Percentiles rank a stretch among this genome's conserved stretches.
These are phyloP conservation scores for Vanrija sp. DNA, from an alignment of 1,284 basidiomycete genomes.

Conservation along the genomic window DNA sequence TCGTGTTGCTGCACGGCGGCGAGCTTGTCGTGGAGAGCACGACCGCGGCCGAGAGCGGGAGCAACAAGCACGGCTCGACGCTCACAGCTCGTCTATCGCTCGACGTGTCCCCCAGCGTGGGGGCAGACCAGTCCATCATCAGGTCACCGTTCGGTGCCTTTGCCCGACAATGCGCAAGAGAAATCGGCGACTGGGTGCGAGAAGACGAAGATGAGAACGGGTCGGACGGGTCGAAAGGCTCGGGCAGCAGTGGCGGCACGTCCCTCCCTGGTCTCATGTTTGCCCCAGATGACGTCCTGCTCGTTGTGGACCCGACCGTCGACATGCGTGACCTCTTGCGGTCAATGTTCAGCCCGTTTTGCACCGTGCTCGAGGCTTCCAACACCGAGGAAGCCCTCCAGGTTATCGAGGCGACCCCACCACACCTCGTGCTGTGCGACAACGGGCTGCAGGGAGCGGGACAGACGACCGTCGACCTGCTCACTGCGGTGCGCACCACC, in stretches of 20 bases:
- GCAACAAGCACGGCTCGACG: slow-evolving; percentile 20
- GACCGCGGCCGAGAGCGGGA: slow-evolving; percentile 17
- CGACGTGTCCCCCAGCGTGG: neutral
- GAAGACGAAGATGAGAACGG: neutral
- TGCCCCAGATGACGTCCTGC: slow-evolving; percentile 36
- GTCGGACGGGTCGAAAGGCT: neutral
- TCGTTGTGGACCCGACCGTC: slow-evolving; percentile 38
- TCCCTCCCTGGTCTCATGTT: slow-evolving; percentile 23
- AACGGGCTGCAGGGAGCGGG: slow-evolving; percentile 12
- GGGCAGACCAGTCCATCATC: neutral
- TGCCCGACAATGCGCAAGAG: neutral
- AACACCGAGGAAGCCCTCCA: slow-evolving; percentile 40
- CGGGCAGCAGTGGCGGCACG: neutral
- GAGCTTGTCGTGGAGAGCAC: slow-evolving; percentile 30
- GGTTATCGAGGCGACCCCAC: slow-evolving; percentile 18
- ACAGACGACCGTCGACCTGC: slow-evolving; percentile 31
- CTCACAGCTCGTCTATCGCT: slow-evolving; percentile 26
- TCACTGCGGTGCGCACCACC: neutral
- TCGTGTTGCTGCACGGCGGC: slow-evolving; percentile 42
- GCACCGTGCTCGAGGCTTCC: slow-evolving; percentile 31
- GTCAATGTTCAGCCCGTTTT: slow-evolving; percentile 28
- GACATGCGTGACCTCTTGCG: slow-evolving; percentile 27
- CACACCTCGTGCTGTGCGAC: slow-evolving; percentile 21
- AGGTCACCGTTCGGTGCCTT: neutral
- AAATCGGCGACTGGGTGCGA: neutral